Percentiles rank a stretch among this genome's conserved stretches.
Conservation (phyloP, 2,329 filamentous ascomycete species). For the Amauroascus verrucosus region DNA sequence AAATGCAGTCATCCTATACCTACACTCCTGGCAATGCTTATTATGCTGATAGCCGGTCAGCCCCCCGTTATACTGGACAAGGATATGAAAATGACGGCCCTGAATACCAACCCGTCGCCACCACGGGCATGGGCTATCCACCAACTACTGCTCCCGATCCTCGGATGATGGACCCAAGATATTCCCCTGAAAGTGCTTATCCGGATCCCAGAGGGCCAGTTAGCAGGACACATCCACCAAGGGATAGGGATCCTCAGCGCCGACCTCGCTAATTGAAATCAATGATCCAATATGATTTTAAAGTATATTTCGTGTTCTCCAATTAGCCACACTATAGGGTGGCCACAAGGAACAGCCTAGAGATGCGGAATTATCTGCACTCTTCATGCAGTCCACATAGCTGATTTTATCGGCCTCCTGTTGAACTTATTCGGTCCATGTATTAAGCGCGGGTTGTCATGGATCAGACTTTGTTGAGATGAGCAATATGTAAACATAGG, state of each 20-base stretch:
- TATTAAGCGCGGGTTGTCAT: background rate
- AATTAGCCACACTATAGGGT: background rate
- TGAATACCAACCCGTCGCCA: conserved; percentile 34
- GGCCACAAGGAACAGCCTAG: background rate
- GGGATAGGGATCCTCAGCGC: conserved; percentile 31
- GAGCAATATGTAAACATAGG: background rate
- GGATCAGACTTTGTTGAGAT: background rate
- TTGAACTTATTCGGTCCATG: background rate
- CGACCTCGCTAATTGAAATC: conserved; percentile 27
- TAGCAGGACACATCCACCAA: conserved; percentile 31
- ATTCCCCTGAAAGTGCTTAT: conserved; percentile 31
- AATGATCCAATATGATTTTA: background rate
- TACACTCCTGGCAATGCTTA: conserved; percentile 31
- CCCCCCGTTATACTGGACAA: conserved; percentile 34
- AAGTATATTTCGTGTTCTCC: background rate
- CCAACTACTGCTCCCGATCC: conserved; percentile 33
- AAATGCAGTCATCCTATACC: conserved; percentile 33
- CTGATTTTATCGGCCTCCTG: background rate
- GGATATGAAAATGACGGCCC: conserved; percentile 32
- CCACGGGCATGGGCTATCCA: conserved; percentile 34
- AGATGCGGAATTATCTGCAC: background rate
- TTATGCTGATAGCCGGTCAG: conserved; percentile 25
- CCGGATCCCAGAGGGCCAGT: conserved; percentile 24
- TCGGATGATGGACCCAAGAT: conserved; percentile 34
- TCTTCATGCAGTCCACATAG: background rate